phyloP scores from a whole-genome alignment of 2,329 filamentous ascomycete genomes.

The Talaromyces marneffei region DNA sequence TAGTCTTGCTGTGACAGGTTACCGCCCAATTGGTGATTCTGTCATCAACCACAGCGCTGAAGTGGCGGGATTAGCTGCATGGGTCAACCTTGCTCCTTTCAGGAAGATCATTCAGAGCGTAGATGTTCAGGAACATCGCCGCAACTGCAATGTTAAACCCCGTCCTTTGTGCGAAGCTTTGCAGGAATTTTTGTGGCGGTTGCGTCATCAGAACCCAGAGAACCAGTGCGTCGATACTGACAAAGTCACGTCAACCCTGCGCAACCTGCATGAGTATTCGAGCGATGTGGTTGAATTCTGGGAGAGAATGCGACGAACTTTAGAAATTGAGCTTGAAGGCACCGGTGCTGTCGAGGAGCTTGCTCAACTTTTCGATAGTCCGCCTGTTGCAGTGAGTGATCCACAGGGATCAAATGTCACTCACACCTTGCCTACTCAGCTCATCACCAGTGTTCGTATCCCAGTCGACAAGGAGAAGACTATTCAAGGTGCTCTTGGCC shows the following conservation, averaged over 20 bases:
- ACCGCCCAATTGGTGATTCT: conserved; percentile 47
- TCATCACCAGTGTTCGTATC: conserved; percentile 36
- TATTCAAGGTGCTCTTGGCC: conserved; percentile 31
- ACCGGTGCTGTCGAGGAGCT: conserved; percentile 39
- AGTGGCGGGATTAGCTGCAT: conserved; percentile 53
- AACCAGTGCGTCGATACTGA: conserved; percentile 39
- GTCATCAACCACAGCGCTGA: conserved; percentile 42
- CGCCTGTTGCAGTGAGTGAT: conserved; percentile 25
- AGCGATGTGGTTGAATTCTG: conserved; percentile 51
- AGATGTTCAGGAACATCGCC: conserved; percentile 42
- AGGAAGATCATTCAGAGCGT: conserved; percentile 50
- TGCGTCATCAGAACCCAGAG: conserved; percentile 41
- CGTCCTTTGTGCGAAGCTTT: conserved; percentile 48
- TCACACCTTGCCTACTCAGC: conserved; percentile 32
- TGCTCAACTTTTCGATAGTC: conserved; percentile 45
- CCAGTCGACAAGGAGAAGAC: conserved; percentile 35
- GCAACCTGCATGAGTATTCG: conserved; percentile 40
- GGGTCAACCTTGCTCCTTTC: conserved; percentile 56
- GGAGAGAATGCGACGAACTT: conserved; percentile 48
- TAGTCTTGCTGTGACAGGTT: conserved; percentile 52
- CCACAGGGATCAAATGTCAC: conserved; percentile 21
- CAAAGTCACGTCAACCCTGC: conserved; percentile 35
- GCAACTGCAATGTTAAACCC: conserved; percentile 42
- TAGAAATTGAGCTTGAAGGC: conserved; percentile 48
- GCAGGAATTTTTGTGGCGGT: conserved; percentile 47